These are phyloP conservation scores for Diplocarpon rosae DNA, from an alignment of 2,329 filamentous ascomycete genomes.

Conservation along the genomic window DNA sequence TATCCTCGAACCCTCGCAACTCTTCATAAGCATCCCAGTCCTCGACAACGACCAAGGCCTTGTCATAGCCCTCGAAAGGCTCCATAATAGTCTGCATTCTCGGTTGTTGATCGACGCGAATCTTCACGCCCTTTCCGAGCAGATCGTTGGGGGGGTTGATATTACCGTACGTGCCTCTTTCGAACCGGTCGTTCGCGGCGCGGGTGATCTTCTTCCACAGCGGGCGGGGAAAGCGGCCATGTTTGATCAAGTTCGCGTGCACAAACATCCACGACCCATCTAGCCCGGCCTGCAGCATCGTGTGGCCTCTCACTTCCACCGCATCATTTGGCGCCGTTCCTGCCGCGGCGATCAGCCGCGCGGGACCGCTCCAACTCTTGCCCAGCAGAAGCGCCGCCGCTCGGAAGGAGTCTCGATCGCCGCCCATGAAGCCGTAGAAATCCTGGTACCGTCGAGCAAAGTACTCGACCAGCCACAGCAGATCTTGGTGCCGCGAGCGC, in stretches of 20 bases:
- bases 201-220: constrained; percentile 14
- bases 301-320: constrained; percentile 12
- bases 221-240: constrained; percentile 7
- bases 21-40: constrained; percentile 17
- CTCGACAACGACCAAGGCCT: constrained; percentile 9
- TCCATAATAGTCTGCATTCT: constrained; percentile 10
- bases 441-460: constrained; percentile 12
- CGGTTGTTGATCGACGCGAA: constrained; percentile 8
- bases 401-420: constrained; percentile 15
- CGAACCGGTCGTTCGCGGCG: constrained; percentile 9
- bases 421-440: constrained; percentile 16
- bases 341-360: constrained; percentile 7
- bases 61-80: constrained; percentile 12
- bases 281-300: constrained; percentile 15
- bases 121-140: constrained; percentile 12
- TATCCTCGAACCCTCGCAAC: constrained; percentile 14
- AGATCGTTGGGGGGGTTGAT: constrained; percentile 13
- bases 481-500: constrained; percentile 10
- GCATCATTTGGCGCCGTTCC: not conserved
- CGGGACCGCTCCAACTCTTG: constrained; percentile 11
- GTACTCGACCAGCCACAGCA: constrained; percentile 16
- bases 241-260: constrained; percentile 18
- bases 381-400: constrained; percentile 11
- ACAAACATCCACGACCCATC: constrained; percentile 16
- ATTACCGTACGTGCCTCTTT: constrained; percentile 14